A percentile compares a stretch with the other conserved stretches of the same genome.
phyloP scores from a whole-genome alignment of 176 grass and related monocot genomes.

The Lolium multiflorum region DNA sequence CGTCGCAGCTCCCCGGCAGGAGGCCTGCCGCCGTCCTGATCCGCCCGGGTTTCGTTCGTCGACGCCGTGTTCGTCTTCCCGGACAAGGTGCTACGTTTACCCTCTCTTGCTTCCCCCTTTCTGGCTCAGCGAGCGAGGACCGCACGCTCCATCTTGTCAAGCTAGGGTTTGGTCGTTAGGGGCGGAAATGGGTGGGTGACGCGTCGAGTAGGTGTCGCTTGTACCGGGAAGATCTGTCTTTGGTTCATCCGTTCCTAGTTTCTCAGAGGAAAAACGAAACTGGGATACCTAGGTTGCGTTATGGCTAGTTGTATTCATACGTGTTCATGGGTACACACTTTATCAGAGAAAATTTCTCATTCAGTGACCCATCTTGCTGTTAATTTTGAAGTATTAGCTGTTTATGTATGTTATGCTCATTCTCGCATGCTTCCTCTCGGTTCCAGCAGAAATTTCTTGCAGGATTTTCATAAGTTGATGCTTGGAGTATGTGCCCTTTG shows the following conservation, averaged over 20 bases:
- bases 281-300: neutral
- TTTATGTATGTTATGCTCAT: neutral
- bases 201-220: neutral
- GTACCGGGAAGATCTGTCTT: neutral
- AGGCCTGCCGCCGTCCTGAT: slow-evolving; percentile 11
- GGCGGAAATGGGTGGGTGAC: neutral
- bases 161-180: slow-evolving; percentile 2
- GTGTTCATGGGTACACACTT: neutral
- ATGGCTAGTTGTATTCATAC: neutral
- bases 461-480: neutral
- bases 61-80: slow-evolving; percentile 1
- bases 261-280: neutral
- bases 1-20: slow-evolving; percentile 5
- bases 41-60: neutral
- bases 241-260: neutral
- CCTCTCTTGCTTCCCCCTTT: neutral
- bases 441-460: neutral
- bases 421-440: neutral
- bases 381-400: neutral
- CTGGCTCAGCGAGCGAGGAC: neutral
- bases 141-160: neutral
- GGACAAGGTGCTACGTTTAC: neutral
- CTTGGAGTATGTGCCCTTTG: neutral
- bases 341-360: neutral
- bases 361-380: neutral